phyloP scores from a whole-genome alignment of 2,329 filamentous ascomycete genomes.

The Didymella glomerata region DNA sequence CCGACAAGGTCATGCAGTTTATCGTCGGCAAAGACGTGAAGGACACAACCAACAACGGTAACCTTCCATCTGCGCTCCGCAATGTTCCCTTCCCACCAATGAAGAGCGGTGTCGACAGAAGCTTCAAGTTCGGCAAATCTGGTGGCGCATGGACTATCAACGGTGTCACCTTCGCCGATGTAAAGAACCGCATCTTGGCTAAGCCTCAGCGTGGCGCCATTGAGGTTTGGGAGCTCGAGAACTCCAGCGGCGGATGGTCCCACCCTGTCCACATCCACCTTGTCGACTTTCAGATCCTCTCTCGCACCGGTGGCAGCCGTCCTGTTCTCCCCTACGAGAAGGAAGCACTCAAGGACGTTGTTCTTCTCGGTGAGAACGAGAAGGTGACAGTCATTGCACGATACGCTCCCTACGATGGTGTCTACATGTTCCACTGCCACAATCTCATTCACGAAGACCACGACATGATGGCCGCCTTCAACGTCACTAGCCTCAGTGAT shows the following conservation, averaged over 20 bases:
- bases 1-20: constrained; percentile 53
- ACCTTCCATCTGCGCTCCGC: constrained; percentile 39
- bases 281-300: constrained; percentile 65
- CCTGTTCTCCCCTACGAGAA: constrained; percentile 62
- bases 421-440: constrained; percentile 61
- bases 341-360: constrained; percentile 65
- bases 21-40: constrained; percentile 54
- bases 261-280: constrained; percentile 68
- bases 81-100: constrained; percentile 45
- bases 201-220: constrained; percentile 46
- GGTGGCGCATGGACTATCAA: constrained; percentile 51
- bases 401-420: constrained; percentile 55
- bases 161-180: constrained; percentile 47
- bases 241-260: constrained; percentile 60
- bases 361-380: constrained; percentile 63
- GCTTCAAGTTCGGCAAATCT: constrained; percentile 46
- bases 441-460: constrained; percentile 58
- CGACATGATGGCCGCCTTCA: constrained; percentile 58
- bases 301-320: constrained; percentile 55
- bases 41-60: constrained; percentile 36
- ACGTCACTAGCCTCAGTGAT: constrained; percentile 49
- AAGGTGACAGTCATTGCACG: constrained; percentile 44
- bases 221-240: constrained; percentile 54
- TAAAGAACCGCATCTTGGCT: constrained; percentile 49
- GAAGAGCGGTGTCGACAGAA: constrained; percentile 42